Base-by-base conservation (phyloP, 768 basidiomycete species). In the Amanita muscaria region DNA sequence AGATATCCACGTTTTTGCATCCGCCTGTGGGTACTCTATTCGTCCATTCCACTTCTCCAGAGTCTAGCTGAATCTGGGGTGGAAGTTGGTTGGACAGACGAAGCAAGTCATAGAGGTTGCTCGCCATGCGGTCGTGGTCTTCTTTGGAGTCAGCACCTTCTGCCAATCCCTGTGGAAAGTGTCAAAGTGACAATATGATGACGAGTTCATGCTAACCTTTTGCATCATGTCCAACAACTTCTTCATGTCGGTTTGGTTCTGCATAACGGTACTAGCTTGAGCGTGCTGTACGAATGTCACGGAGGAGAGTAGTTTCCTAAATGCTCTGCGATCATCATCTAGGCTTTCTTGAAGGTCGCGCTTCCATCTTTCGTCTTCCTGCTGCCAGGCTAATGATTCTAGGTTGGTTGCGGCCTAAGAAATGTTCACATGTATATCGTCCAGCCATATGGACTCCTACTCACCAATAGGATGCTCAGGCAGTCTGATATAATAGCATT, bases 221-320 rank as follows among this genome's bases (percentile, higher is more conserved):
- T 79, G 76, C 66, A 78, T 69, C 51, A 76, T 51, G 8, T 43
- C 40, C 74, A 77, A 76, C 38, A 78, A 60, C 24, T 60, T 49
- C 29, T 55, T 58, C 49, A 67, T 62, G 15, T 58, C 58, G n/a
- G 55, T 46, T 35, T 63, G 60, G 29, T 64, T 64, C 40, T 56
- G 48, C 24, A 67, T 51, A 24, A 60, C 54, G 30, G 59, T 59
- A 8, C 58, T 56, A 5, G 64, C 58, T 36, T 72, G 57, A 0
- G 53, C 57, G 46, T 71, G 67, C 21, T 58, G 56, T 46, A 72
- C 66, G 45, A 63, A 54, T 38, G 77, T 66, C 39, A 69, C 66
- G 22, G 69, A 64, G 3, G 79, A 60, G 42, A 63, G 66, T 15
- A 57, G 50, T n/a, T 71, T 33, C 15, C 76, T 9, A 9, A 44